These are phyloP conservation scores for Tetrahymena malaccensis DNA, from an alignment of 73 alveolate genomes.

Conservation along the genomic window DNA sequence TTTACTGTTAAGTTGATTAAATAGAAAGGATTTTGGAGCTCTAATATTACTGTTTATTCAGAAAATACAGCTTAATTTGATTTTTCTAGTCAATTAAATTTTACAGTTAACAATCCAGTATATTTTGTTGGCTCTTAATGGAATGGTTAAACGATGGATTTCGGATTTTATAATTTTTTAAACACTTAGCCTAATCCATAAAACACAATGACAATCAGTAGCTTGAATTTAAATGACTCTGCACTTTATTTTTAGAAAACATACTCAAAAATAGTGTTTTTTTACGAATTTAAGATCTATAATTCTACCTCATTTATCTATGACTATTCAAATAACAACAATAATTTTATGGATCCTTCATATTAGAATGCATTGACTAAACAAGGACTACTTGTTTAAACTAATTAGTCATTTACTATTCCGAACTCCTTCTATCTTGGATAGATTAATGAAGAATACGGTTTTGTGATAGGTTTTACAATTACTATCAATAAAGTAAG, in stretches of 20 bases:
- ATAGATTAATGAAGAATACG: not conserved
- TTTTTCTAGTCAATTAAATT: not conserved
- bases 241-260: not conserved
- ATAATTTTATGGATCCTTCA: not conserved
- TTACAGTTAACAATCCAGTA: not conserved
- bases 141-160: not conserved
- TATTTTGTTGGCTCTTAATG: not conserved
- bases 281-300: not conserved
- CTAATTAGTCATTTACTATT: not conserved
- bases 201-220: not conserved
- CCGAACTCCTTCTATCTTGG: not conserved
- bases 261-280: not conserved
- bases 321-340: not conserved
- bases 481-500: not conserved
- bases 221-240: not conserved
- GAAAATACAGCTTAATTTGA: not conserved
- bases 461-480: not conserved
- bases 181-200: not conserved
- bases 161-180: not conserved
- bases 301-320: not conserved
- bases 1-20: not conserved
- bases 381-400: not conserved
- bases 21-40: not conserved
- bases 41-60: not conserved
- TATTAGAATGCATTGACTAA: not conserved